Evolutionary conservation across 129 eudicot genomes (phyloP).

Genomic region (sunflower (Helianthus annuus)): HanXRQr2.0-SUNRISE NC_035435.2:79817740-79818239

Average conservation of each 20-base stretch:
- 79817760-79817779: slow-evolving; percentile 31
- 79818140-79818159: slow-evolving; percentile 23
- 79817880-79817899: slow-evolving; percentile 22
- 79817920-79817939: slow-evolving; percentile 40
- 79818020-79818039: slow-evolving; percentile 25
- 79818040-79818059: slow-evolving; percentile 25
- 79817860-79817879: slow-evolving; percentile 13
- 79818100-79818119: slow-evolving; percentile 13
- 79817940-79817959: slow-evolving; percentile 10
- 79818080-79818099: slow-evolving; percentile 13
- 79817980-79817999: slow-evolving; percentile 14
- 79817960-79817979: slow-evolving; percentile 16
- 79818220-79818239: background rate
- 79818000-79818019: slow-evolving; percentile 15
- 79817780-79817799: slow-evolving; percentile 23
- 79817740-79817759: slow-evolving; percentile 1
- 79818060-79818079: background rate
- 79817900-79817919: slow-evolving; percentile 39
- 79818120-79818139: background rate
- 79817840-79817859: slow-evolving; percentile 12
- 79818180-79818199: slow-evolving; percentile 32
- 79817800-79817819: slow-evolving; percentile 46
- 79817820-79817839: slow-evolving; percentile 32
- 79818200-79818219: slow-evolving; percentile 16
- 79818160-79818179: slow-evolving; percentile 24